A percentile compares a stretch with the other conserved stretches of the same genome.
Evolutionary conservation across 2,329 filamentous ascomycete genomes (phyloP).

Genomic region (Tolypocladium inflatum): DNA sequence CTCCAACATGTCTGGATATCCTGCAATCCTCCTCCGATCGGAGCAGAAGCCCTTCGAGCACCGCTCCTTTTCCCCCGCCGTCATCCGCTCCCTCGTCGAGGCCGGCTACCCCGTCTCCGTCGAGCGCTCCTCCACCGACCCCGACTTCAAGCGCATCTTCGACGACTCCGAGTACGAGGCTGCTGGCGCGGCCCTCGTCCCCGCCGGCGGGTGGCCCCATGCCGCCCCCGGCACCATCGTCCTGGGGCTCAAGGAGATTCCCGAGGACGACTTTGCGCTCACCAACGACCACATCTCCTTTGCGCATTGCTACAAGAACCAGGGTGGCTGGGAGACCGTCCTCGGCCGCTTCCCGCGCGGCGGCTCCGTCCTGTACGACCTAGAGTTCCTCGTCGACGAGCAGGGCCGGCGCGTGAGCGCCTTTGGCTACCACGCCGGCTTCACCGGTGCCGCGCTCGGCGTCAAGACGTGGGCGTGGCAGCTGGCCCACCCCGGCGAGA

Average conservation of each 20-base stretch:
- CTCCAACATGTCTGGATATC: slow-evolving; percentile 16
- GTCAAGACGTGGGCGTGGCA: slow-evolving; percentile 80
- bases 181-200: slow-evolving; percentile 55
- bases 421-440: slow-evolving; percentile 69
- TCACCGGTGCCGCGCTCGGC: slow-evolving; percentile 63
- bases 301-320: slow-evolving; percentile 66
- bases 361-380: slow-evolving; percentile 53
- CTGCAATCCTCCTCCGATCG: slow-evolving; percentile 41
- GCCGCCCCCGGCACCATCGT: slow-evolving; percentile 62
- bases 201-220: slow-evolving; percentile 57
- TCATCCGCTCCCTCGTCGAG: slow-evolving; percentile 47
- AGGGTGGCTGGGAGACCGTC: slow-evolving; percentile 69
- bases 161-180: slow-evolving; percentile 51
- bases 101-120: slow-evolving; percentile 61
- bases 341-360: slow-evolving; percentile 72
- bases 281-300: slow-evolving; percentile 46
- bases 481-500: slow-evolving; percentile 57
- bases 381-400: slow-evolving; percentile 77
- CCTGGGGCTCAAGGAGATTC: slow-evolving; percentile 68
- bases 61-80: slow-evolving; percentile 33
- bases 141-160: slow-evolving; percentile 56
- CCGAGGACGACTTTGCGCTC: slow-evolving; percentile 55
- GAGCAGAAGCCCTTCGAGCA: slow-evolving; percentile 52
- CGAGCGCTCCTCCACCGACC: slow-evolving; percentile 38
- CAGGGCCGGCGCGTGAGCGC: slow-evolving; percentile 61